Evolutionary conservation across 1,284 basidiomycete species (phyloP), one percentile per base, ranked within the genome.

Genomic region (Phellopilus nigrolimitatus): DNA sequence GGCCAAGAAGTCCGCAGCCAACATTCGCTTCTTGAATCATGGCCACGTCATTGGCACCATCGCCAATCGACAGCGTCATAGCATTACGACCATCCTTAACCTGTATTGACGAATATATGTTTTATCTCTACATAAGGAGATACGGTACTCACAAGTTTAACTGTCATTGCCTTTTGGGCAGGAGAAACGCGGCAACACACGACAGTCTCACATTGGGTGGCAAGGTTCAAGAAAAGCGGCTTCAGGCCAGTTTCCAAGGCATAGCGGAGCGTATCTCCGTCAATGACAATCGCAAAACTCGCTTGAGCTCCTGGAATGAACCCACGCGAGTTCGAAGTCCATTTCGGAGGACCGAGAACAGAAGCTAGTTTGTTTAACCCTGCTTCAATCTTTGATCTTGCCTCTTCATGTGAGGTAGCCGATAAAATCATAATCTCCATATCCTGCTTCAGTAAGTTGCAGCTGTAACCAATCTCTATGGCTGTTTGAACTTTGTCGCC

Each of bases 1-100:
- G 79, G 47, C 95, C 95, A 56, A 93, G 83, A 22, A 98, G 76
- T 22, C 95, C 95, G 62, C 95, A 93, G 4, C 95, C 95, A 59
- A 97, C 86, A 66, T 98, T 95, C 30, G 95, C 95, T 64, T 97
- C 95, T 67, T 99, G 95, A 58, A 99, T 99, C 92, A 95, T 95
- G 3, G 91, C 91, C 8, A 95, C 92, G 62, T 95, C 93, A 62
- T 95, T 95, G 12, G 92, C 92, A 50, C 95, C 95, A 61, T 99
- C 95, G 9, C 95, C 95, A 55, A 99, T 98, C 0, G 94, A 91
- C 22, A 98, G 69, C 3, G 94, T 97, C 93, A 98, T 97, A 0
- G 95, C 95, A 54, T 91, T 86, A 53, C 88, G 82, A 5, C 95
- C 95, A 58, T 97, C 93, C 64, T 97, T 97, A 65, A 98, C 88